Base-by-base conservation (phyloP, 345 rosid species). In the Chamaenerion angustifolium region DNA sequence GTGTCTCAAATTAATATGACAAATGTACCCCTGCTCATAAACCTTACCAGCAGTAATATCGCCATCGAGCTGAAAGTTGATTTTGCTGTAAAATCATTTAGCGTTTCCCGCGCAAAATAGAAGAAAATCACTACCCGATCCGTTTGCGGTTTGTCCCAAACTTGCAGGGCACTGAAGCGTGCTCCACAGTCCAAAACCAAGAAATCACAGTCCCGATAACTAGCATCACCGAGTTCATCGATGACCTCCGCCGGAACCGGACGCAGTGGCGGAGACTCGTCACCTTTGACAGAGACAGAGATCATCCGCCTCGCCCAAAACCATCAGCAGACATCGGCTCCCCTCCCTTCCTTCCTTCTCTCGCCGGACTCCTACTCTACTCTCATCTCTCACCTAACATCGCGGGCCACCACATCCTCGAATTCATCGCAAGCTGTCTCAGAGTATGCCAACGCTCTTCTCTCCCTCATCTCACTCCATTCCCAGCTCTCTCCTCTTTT, bases 401-500 rank as follows among this genome's bases (percentile, higher is more conserved):
- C 73, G 18, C 89, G 95, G 58, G 63, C 82, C 44, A 62, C 74
- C 48, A 63, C 67, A 53, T 68, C 77, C 43, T 71, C 76, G 1
- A 63, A 73, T 5, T 68, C 93, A 23, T 82, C 95, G 10, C 56
- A 59, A 40, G 64, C 82, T 18, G 76, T 76, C 17, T 69, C 75
- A 41, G 88, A 86, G 16, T 86, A 86, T 57, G 56, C 68, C 0
- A 42, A 68, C 46, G 61, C 93, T 56, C 82, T 82, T 13, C 72
- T 86, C 17, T 78, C 82, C 13, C 70, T 86, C 61, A 65, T 86
- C 11, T 78, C 79, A 10, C 66, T 75, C 14, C 73, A 82, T 43
- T 88, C 82, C 0, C 51, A 60, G 16, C 63, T 80, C 49, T 58
- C 77, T 7, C 67, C 84, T 16, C 82, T 82, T 27, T 76, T 86